A percentile compares a stretch with the other conserved stretches of the same genome.
These are phyloP conservation scores for Dillenia suffruticosa DNA, from an alignment of 164 flowering plant genomes.

Conservation along the genomic window DNA sequence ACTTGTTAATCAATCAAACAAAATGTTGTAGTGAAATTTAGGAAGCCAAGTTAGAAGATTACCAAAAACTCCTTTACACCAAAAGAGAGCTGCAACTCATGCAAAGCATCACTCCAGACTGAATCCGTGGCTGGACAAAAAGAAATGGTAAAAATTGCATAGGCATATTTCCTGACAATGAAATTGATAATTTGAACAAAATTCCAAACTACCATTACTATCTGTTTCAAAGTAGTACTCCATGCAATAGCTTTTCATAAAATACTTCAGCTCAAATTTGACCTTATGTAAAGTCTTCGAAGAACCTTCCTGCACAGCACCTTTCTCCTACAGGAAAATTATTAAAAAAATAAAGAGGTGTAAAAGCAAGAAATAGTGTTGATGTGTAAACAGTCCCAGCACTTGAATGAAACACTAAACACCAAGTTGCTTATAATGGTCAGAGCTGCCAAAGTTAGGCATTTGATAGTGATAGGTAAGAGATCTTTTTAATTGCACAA, in stretches of 20 bases:
- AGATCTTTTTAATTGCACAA: too few species aligned
- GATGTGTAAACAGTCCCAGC: too few species aligned
- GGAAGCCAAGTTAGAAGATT: constrained; percentile 15
- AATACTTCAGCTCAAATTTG: constrained; percentile 66
- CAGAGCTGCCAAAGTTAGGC: too few species aligned
- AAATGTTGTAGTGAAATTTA: background rate
- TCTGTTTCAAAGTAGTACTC: constrained; percentile 70
- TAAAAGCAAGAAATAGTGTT: constrained; percentile 3
- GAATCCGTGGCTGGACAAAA: constrained; percentile 41
- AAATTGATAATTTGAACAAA: constrained; percentile 5
- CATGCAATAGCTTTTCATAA: constrained; percentile 65
- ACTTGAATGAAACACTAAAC: too few species aligned
- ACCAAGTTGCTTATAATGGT: too few species aligned
- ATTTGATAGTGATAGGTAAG: too few species aligned
- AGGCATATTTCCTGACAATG: background rate
- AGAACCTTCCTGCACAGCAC: constrained; percentile 48
- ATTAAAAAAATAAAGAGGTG: background rate
- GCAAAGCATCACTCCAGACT: constrained; percentile 59
- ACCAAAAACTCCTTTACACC: constrained; percentile 95
- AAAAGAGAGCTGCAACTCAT: constrained; percentile 83
- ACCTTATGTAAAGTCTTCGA: constrained; percentile 55
- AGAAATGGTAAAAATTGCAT: constrained; percentile 3
- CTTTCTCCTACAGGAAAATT: constrained; percentile 53
- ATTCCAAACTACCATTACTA: constrained; percentile 39
- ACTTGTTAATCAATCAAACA: background rate